Evolutionary conservation across 345 rosid species (phyloP).

Genomic region (Eucalyptus victrix): DNA sequence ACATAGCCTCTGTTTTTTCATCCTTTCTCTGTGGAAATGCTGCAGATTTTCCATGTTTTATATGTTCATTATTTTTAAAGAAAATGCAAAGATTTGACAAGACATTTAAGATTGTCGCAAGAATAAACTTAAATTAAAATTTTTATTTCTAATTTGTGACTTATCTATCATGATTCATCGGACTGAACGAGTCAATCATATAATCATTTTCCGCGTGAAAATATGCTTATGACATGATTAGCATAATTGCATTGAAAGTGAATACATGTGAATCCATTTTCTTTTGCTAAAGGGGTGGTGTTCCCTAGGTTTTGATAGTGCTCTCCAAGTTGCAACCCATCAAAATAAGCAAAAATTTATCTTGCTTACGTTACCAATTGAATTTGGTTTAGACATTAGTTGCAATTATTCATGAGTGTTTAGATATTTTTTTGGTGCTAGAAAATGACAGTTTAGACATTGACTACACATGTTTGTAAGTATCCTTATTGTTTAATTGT

Average conservation of each 20-base stretch:
- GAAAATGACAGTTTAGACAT: background rate
- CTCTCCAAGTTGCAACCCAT: background rate
- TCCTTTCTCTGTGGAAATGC: background rate
- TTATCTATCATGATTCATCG: background rate
- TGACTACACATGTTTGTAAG: background rate
- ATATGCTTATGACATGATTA: background rate
- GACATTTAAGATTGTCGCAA: fast-evolving
- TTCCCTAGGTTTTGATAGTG: background rate
- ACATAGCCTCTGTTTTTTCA: background rate
- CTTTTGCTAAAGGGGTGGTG: background rate
- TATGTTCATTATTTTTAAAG: background rate
- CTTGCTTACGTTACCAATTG: background rate
- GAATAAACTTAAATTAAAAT: background rate
- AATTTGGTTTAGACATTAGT: background rate
- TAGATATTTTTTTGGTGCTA: background rate
- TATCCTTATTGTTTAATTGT: background rate
- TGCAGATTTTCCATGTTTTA: background rate
- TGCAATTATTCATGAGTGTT: background rate
- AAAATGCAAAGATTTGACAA: background rate
- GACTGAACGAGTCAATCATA: background rate
- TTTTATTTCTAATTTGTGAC: background rate
- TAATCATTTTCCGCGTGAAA: background rate
- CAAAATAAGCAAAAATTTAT: background rate
- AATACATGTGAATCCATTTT: background rate
- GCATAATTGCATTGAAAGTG: no score